These are phyloP conservation scores for Saturnispora ahearnii DNA, from an alignment of 805 yeast genomes.

Conservation along the genomic window DNA sequence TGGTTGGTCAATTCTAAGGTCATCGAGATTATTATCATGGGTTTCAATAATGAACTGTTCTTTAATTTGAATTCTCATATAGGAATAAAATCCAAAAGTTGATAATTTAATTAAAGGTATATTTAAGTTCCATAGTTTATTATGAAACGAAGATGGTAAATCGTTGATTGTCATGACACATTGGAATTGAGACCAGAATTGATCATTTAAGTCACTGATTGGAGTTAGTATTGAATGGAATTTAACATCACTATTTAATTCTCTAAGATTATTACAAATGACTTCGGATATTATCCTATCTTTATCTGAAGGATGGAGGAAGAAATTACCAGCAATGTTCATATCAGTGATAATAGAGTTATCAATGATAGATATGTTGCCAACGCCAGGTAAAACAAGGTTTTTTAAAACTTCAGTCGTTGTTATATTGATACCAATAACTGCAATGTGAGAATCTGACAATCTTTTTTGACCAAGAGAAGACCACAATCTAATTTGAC, in stretches of 20 bases:
- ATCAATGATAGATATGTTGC: constrained; percentile 54
- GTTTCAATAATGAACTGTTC: constrained; percentile 70
- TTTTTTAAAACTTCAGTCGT: constrained; percentile 70
- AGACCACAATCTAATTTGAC: constrained; percentile 88
- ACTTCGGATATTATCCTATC: constrained; percentile 35
- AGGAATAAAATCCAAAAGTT: constrained; percentile 59
- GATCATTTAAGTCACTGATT: constrained; percentile 5
- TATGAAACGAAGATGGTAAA: neutral
- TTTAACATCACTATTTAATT: constrained; percentile 52
- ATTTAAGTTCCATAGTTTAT: constrained; percentile 31
- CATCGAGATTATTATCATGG: constrained; percentile 51
- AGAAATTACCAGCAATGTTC: constrained; percentile 56
- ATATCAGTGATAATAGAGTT: constrained; percentile 28
- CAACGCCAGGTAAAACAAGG: constrained; percentile 62
- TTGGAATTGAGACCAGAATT: constrained; percentile 41
- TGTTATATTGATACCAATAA: constrained; percentile 48
- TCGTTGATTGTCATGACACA: constrained; percentile 31
- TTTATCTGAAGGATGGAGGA: constrained; percentile 37
- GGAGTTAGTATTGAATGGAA: constrained; percentile 26
- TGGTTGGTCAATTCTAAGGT: constrained; percentile 56
- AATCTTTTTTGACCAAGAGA: constrained; percentile 59
- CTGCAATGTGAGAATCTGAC: constrained; percentile 47
- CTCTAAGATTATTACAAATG: constrained; percentile 35
- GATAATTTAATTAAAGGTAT: constrained; percentile 49
- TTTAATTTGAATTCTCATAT: constrained; percentile 39